Evolutionary conservation across 805 yeast genomes (phyloP).

Genomic region (Metschnikowia koreensis): DNA sequence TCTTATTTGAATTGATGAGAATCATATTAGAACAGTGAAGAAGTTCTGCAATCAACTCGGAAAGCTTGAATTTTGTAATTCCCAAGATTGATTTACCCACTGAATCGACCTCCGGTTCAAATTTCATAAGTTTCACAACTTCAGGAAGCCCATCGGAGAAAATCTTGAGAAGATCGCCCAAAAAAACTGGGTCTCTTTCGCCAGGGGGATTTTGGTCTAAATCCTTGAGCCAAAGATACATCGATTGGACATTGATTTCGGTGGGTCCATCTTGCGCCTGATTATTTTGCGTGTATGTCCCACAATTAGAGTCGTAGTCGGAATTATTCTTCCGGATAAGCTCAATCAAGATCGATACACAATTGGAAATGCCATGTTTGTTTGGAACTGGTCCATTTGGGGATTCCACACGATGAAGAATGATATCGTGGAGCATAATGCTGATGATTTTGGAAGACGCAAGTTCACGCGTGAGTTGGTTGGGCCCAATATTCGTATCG

Average conservation of each 20-base stretch:
- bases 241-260: slow-evolving; percentile 40
- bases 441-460: slow-evolving; percentile 72
- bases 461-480: slow-evolving; percentile 85
- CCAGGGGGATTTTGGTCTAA: slow-evolving; percentile 88
- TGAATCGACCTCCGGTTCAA: slow-evolving; percentile 25
- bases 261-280: slow-evolving; percentile 27
- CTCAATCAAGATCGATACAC: slow-evolving; percentile 93
- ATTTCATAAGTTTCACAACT: slow-evolving; percentile 55
- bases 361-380: slow-evolving; percentile 87
- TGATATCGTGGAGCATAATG: slow-evolving; percentile 71
- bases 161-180: slow-evolving; percentile 78
- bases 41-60: slow-evolving; percentile 91
- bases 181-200: slow-evolving; percentile 86
- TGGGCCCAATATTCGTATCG: slow-evolving; percentile 93
- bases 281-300: slow-evolving; percentile 65
- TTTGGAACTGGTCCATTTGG: slow-evolving; percentile 35
- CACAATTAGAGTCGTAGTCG: slow-evolving; percentile 89
- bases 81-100: slow-evolving; percentile 58
- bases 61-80: slow-evolving; percentile 83
- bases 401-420: slow-evolving; percentile 30
- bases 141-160: slow-evolving; percentile 73
- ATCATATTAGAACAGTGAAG: slow-evolving; percentile 98
- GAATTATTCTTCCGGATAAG: slow-evolving; percentile 93
- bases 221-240: slow-evolving; percentile 46
- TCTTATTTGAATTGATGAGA: slow-evolving; percentile 72